These are phyloP conservation scores for Chaetomiaceae sp. DNA, from an alignment of 2,329 filamentous ascomycete genomes.

Conservation along the genomic window DNA sequence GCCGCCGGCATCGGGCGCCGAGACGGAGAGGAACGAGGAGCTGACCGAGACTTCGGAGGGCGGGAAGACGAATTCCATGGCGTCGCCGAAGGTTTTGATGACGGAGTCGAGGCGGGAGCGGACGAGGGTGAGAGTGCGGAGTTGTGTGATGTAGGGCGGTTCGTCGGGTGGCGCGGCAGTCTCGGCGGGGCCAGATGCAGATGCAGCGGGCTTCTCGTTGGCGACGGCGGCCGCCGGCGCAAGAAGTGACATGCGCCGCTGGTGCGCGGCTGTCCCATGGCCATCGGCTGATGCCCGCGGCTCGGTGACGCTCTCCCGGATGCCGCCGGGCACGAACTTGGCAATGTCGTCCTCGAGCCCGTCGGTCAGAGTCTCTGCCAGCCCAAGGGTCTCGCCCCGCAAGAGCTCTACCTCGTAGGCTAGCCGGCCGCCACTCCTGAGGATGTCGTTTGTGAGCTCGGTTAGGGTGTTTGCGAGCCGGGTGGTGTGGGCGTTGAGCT, in stretches of 20 bases:
- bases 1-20: constrained; percentile 71
- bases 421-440: constrained; percentile 79
- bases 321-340: constrained; percentile 61
- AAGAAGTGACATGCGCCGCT: constrained; percentile 26
- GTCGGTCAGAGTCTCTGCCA: constrained; percentile 74
- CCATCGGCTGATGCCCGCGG: constrained; percentile 8
- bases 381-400: constrained; percentile 77
- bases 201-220: not conserved
- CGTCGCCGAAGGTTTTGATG: constrained; percentile 86
- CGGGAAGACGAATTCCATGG: constrained; percentile 91
- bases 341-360: constrained; percentile 66
- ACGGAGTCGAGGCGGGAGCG: constrained; percentile 81
- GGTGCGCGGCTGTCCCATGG: constrained; percentile 8
- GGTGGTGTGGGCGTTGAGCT: constrained; percentile 83
- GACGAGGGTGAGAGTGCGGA: constrained; percentile 79
- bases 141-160: constrained; percentile 67
- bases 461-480: constrained; percentile 77
- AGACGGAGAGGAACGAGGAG: constrained; percentile 85
- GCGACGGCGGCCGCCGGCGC: constrained; percentile 8
- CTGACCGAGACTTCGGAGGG: constrained; percentile 80
- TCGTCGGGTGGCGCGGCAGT: constrained; percentile 37
- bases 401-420: constrained; percentile 94
- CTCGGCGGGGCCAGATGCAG: constrained; percentile 12
- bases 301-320: constrained; percentile 33
- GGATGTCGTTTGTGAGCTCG: constrained; percentile 88